A percentile compares a stretch with the other conserved stretches of the same genome.
phyloP scores from a whole-genome alignment of 805 yeast genomes.

The Wickerhamiella allomyrinae region DNA sequence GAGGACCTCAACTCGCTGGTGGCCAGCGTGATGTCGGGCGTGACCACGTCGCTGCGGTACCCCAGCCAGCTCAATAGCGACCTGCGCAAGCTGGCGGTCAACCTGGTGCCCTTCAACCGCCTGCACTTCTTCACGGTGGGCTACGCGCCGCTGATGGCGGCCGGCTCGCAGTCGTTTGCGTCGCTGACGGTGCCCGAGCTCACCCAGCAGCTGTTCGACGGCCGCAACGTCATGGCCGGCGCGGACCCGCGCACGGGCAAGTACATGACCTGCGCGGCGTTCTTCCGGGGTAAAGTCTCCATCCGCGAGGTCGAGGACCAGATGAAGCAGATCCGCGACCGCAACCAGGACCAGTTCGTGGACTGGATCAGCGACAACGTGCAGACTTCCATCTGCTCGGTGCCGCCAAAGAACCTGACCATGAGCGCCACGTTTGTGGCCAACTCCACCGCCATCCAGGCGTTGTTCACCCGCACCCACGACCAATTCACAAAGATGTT shows the following conservation, averaged over 20 bases:
- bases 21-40: constrained; percentile 88
- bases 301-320: constrained; percentile 91
- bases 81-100: constrained; percentile 83
- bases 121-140: constrained; percentile 93
- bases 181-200: constrained; percentile 78
- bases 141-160: constrained; percentile 78
- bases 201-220: constrained; percentile 85
- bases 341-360: constrained; percentile 71
- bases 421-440: constrained; percentile 90
- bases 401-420: constrained; percentile 72
- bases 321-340: constrained; percentile 70
- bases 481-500: constrained; percentile 87
- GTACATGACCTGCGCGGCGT: constrained; percentile 84
- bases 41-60: constrained; percentile 83
- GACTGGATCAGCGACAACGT: constrained; percentile 96
- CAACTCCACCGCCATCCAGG: constrained; percentile 86
- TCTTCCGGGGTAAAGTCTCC: constrained; percentile 86
- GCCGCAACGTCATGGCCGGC: constrained; percentile 93
- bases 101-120: constrained; percentile 89
- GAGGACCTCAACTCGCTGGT: constrained; percentile 69
- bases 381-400: constrained; percentile 85
- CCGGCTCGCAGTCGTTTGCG: constrained; percentile 69
- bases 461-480: constrained; percentile 76
- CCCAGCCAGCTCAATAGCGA: constrained; percentile 93
- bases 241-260: constrained; percentile 83